A percentile compares a stretch with the other conserved stretches of the same genome.
phyloP scores from a whole-genome alignment of 768 basidiomycete genomes.

The Leucocoprinus birnbaumii region DNA sequence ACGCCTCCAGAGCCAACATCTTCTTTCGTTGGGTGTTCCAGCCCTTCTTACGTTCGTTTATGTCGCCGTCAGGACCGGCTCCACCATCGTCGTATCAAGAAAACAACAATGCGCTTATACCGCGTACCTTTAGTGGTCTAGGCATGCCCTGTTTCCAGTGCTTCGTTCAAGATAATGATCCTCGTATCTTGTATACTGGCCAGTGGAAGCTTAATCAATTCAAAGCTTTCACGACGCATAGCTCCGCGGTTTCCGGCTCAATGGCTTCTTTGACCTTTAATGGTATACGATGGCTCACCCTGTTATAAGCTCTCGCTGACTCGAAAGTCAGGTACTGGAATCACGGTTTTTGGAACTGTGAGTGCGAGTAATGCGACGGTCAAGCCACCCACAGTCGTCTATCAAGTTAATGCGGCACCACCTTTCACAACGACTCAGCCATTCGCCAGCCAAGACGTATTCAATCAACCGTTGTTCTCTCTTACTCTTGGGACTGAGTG shows the following conservation, averaged over 20 bases:
- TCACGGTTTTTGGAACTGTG: slow-evolving; percentile 43
- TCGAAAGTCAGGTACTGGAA: slow-evolving; percentile 34
- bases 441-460: slow-evolving; percentile 25
- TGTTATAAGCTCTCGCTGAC: too few relatives aligned
- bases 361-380: slow-evolving; percentile 32
- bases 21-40: not conserved
- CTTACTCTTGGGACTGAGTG: slow-evolving; percentile 18
- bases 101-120: not conserved
- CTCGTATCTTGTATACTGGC: slow-evolving; percentile 31
- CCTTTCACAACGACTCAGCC: slow-evolving; percentile 36
- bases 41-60: not conserved
- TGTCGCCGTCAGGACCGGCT: too few relatives aligned
- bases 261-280: slow-evolving; percentile 33
- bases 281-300: slow-evolving; percentile 22
- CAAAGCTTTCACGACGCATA: slow-evolving; percentile 31
- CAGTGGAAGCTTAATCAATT: slow-evolving; percentile 30
- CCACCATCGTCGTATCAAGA: not conserved
- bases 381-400: slow-evolving; percentile 36
- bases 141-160: slow-evolving; percentile 16
- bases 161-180: slow-evolving; percentile 31
- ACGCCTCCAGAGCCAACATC: too few relatives aligned
- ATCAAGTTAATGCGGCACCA: slow-evolving; percentile 30
- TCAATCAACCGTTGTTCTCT: slow-evolving; percentile 41
- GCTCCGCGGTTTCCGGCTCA: slow-evolving; percentile 28
- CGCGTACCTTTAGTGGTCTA: not conserved